A percentile compares a stretch with the other conserved stretches of the same genome.
phyloP scores from a whole-genome alignment of 2,329 filamentous ascomycete species.

The Claviceps maximensis region DNA sequence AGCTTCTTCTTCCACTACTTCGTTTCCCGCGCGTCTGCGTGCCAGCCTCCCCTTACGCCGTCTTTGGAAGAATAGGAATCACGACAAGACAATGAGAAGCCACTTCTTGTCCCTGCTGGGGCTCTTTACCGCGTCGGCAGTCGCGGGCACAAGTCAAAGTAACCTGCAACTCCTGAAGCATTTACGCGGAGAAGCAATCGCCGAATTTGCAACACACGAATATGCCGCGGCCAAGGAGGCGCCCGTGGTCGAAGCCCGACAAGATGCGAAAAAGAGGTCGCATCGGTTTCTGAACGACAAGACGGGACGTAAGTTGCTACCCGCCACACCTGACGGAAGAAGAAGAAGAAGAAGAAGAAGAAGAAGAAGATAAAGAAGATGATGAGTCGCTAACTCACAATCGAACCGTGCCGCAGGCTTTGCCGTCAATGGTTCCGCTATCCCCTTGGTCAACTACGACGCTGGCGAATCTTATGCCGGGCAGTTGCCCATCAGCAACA shows the following conservation, averaged over 20 bases:
- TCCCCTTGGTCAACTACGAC: conserved; percentile 54
- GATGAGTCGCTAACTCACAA: not conserved
- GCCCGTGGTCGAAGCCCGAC: not conserved
- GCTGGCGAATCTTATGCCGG: conserved; percentile 46
- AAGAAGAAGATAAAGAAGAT: no score
- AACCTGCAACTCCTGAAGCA: not conserved
- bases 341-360: no score
- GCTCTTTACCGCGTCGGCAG: not conserved
- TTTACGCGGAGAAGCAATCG: not conserved
- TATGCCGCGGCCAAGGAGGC: not conserved
- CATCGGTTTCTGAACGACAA: conserved; percentile 8
- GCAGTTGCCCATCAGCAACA: conserved; percentile 38
- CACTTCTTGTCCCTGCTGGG: conserved; percentile 2
- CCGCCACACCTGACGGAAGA: not conserved
- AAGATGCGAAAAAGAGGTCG: not conserved
- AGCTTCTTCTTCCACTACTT: not conserved
- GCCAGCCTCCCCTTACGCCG: not conserved
- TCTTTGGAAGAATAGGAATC: not conserved
- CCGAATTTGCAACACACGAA: not conserved
- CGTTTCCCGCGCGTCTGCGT: not conserved
- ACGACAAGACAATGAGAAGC: not conserved
- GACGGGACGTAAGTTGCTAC: conserved; percentile 10
- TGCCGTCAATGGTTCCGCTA: conserved; percentile 43
- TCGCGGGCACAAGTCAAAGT: not conserved
- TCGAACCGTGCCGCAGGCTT: conserved; percentile 32